Evolutionary conservation across 805 yeast species (phyloP), one percentile per base, ranked within the genome.

Genomic region (Candida jianshihensis): DNA sequence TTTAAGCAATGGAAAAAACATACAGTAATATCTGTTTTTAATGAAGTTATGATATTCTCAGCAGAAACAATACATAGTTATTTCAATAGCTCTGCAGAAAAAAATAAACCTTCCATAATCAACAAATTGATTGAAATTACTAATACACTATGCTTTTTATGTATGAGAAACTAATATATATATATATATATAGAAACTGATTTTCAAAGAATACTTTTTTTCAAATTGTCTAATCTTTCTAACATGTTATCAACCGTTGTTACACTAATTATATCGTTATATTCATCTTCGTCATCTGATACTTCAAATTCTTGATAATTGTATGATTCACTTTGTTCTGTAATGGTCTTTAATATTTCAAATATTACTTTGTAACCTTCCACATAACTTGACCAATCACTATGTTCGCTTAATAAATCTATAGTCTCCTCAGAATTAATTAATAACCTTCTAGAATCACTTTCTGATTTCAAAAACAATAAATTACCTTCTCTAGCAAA

Each of bases 381-480:
- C 8, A 28, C 46, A 38, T 53, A 49, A 33, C 65, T 57, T 26
- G 66, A 62, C 71, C 71, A 66, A 14, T 35, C 30, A 24, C 56
- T 59, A 37, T 64, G 70, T 26, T 64, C 70, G 7, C 43, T 44
- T 4, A 57, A 28, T 3, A 63, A 35, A 36, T 64, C 52, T 14
- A 62, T 46, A 2, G 43, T 51, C 2, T 46, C 48, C 4, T 26
- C 38, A 2, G 48, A 45, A 3, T 7, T 19, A 5, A 60, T 31
- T 13, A 60, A 37, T 3, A 64, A 49, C 7, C 70, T 47, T 40
- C 69, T 46, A 3, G 61, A 57, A 39, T 69, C 66, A 26, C 53
- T 56, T 14, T 46, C 35, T 33, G 68, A 64, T 15, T 41, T 41
- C 26, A 64, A 38, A 2, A 66, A 39, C 3, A 46, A 31, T 0